These are phyloP conservation scores for Avena atlantica DNA, from an alignment of 176 grass and related monocot species.

Conservation along the genomic window DNA sequence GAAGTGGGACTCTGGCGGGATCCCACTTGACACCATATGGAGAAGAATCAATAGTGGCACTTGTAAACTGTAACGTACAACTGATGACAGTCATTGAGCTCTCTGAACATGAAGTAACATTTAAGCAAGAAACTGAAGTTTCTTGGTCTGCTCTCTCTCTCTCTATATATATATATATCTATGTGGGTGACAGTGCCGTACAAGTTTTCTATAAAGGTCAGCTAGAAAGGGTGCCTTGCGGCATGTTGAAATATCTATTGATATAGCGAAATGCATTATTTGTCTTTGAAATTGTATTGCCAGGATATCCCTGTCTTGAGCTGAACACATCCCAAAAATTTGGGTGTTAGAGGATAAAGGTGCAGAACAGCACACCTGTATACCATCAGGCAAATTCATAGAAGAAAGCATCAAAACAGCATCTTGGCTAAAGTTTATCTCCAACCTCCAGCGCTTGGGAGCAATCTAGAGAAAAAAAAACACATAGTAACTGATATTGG, in stretches of 20 bases:
- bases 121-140: not conserved
- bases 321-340: not conserved
- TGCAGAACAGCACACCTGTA: slow-evolving; percentile 67
- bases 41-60: slow-evolving; percentile 17
- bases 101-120: slow-evolving; percentile 12
- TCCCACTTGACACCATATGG: too few relatives aligned
- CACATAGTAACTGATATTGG: slow-evolving; percentile 18
- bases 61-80: not conserved
- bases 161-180: not conserved
- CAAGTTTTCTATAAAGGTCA: not conserved
- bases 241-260: not conserved
- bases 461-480: slow-evolving; percentile 64
- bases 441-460: slow-evolving; percentile 89
- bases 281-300: not conserved
- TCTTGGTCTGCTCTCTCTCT: not conserved
- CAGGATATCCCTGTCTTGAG: slow-evolving; percentile 4
- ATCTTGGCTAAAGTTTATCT: slow-evolving; percentile 97
- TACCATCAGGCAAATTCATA: slow-evolving; percentile 94
- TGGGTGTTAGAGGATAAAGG: not conserved
- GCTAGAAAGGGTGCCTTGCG: slow-evolving; percentile 2
- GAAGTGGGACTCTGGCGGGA: too few relatives aligned
- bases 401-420: slow-evolving; percentile 99
- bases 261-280: not conserved
- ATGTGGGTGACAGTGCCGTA: not conserved
- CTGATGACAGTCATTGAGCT: not conserved